A percentile compares a stretch with the other conserved stretches of the same genome.
phyloP scores from a whole-genome alignment of 2,329 filamentous ascomycete genomes.

The Drechslerella stenobrocha region DNA sequence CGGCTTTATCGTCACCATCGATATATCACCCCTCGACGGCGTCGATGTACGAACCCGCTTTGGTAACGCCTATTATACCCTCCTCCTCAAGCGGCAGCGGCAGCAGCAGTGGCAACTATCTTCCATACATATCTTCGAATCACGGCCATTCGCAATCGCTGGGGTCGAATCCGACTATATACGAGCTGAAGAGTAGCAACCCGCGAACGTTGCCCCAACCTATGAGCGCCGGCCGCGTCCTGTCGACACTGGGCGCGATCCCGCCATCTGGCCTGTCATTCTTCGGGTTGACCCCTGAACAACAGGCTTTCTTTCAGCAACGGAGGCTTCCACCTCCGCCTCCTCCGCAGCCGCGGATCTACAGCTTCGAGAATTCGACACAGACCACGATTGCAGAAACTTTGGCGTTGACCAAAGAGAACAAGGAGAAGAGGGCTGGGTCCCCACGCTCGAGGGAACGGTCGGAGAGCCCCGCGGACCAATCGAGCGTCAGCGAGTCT shows the following conservation, averaged over 20 bases:
- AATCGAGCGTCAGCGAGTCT: not conserved
- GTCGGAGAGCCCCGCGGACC: constrained; percentile 6
- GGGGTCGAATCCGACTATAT: constrained; percentile 13
- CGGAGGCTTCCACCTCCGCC: constrained; percentile 34
- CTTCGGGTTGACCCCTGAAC: constrained; percentile 41
- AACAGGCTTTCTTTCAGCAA: constrained; percentile 42
- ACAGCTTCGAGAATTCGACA: constrained; percentile 45
- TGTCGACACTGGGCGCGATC: constrained; percentile 38
- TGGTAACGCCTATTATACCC: constrained; percentile 36
- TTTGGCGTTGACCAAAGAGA: constrained; percentile 18
- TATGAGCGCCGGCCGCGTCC: constrained; percentile 30
- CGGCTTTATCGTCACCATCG: constrained; percentile 14
- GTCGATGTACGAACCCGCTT: constrained; percentile 32
- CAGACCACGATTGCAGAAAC: constrained; percentile 41
- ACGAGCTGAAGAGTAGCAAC: constrained; percentile 30
- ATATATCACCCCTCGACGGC: constrained; percentile 27
- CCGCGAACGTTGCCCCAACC: constrained; percentile 33
- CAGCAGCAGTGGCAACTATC: constrained; percentile 19
- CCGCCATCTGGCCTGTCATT: constrained; percentile 40
- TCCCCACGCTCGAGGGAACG: constrained; percentile 15
- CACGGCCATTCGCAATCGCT: constrained; percentile 21
- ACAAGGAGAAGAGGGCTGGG: constrained; percentile 30
- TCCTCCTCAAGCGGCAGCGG: no score
- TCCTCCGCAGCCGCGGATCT: constrained; percentile 39
- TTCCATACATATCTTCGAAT: constrained; percentile 5